A percentile compares a stretch with the other conserved stretches of the same genome.
Evolutionary conservation across 805 yeast species (phyloP).

Genomic region (Saccharomycopsis selenospora): DNA sequence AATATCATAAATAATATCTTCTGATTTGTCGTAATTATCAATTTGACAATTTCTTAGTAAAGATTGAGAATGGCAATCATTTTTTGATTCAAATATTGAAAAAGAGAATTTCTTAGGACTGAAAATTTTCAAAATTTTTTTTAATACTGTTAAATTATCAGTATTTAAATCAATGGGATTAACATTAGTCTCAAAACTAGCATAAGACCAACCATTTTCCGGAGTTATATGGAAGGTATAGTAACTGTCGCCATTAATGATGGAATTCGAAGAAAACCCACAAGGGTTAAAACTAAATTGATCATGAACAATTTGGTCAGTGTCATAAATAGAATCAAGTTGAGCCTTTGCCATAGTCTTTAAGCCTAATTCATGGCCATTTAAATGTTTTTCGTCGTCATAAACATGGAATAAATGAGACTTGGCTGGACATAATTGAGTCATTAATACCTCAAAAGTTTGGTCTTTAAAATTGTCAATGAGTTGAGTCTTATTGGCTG

Average conservation of each 20-base stretch:
- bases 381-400: conserved; percentile 47
- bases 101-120: conserved; percentile 70
- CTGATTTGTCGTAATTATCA: conserved; percentile 52
- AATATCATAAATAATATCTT: conserved; percentile 66
- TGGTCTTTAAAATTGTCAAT: conserved; percentile 40
- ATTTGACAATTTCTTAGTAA: conserved; percentile 31
- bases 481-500: conserved; percentile 17
- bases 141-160: conserved; percentile 48
- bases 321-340: conserved; percentile 52
- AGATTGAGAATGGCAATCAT: conserved; percentile 4
- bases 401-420: conserved; percentile 54
- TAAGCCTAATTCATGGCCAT: conserved; percentile 74
- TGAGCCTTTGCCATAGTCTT: conserved; percentile 57
- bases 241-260: conserved; percentile 54
- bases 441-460: conserved; percentile 87
- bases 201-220: conserved; percentile 90
- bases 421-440: conserved; percentile 55
- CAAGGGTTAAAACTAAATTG: conserved; percentile 91
- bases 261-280: conserved; percentile 87
- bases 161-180: conserved; percentile 36
- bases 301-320: conserved; percentile 51
- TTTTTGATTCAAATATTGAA: conserved; percentile 41
- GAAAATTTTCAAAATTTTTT: conserved; percentile 55
- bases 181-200: conserved; percentile 88
- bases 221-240: conserved; percentile 93